Evolutionary conservation across 2,329 filamentous ascomycete species (phyloP).

Genomic region (Aspergillus jensenii): DNA sequence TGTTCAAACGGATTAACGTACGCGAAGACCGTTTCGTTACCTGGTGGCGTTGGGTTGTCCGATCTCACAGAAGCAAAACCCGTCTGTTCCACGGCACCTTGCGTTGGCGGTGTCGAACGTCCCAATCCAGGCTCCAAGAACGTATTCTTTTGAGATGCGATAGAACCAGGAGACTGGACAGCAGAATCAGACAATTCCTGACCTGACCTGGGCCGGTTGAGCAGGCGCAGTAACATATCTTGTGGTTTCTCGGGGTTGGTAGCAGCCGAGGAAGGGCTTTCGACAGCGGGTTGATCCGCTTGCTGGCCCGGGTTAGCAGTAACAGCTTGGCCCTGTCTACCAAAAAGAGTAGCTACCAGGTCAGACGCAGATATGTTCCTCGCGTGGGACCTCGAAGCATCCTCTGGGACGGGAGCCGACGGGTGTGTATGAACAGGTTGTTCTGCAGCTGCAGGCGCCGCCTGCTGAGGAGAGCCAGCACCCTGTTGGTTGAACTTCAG

Average conservation of each 20-base stretch:
- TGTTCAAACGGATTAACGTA: constrained; percentile 74
- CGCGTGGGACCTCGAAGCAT: constrained; percentile 28
- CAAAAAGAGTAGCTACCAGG: constrained; percentile 57
- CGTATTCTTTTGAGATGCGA: constrained; percentile 30
- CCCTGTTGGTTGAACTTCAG: constrained; percentile 61
- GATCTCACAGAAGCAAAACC: constrained; percentile 24
- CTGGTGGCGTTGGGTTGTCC: constrained; percentile 34
- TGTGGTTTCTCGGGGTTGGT: constrained; percentile 67
- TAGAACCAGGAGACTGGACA: constrained; percentile 43
- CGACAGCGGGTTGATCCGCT: constrained; percentile 23
- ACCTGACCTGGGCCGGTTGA: constrained; percentile 67
- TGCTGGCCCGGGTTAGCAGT: constrained; percentile 28
- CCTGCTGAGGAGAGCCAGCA: constrained; percentile 30
- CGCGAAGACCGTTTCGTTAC: constrained; percentile 57
- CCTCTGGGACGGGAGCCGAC: constrained; percentile 25
- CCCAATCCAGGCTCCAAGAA: constrained; percentile 20
- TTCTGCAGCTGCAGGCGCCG: constrained; percentile 24
- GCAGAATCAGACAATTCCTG: constrained; percentile 27
- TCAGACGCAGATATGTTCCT: constrained; percentile 55
- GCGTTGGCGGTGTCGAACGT: constrained; percentile 9
- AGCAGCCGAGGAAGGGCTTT: constrained; percentile 22
- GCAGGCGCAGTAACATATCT: constrained; percentile 79
- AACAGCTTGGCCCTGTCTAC: constrained; percentile 37
- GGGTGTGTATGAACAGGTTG: constrained; percentile 27
- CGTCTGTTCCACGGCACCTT: constrained; percentile 17